A percentile compares a stretch with the other conserved stretches of the same genome.
Evolutionary conservation across 768 basidiomycete species (phyloP).

Genomic region (Tulasnella sp.): DNA sequence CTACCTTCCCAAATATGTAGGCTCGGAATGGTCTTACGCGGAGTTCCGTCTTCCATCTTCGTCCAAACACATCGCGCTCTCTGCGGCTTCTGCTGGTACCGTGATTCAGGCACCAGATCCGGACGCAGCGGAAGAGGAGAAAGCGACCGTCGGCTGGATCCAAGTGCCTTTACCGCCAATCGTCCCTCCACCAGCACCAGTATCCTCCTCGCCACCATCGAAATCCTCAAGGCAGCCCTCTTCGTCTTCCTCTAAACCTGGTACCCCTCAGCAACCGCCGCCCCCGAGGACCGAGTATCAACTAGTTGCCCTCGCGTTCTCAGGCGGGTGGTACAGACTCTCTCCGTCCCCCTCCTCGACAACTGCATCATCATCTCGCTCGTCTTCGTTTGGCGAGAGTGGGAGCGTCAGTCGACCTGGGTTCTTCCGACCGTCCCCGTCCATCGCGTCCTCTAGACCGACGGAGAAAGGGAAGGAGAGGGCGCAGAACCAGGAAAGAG

Average conservation of each 20-base stretch:
- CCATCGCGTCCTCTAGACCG: conserved; percentile 1
- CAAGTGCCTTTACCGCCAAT: conserved; percentile 33
- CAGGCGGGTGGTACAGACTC: conserved; percentile 88
- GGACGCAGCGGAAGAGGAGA: conserved; percentile 71
- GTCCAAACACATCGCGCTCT: conserved; percentile 71
- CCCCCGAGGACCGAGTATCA: conserved; percentile 46
- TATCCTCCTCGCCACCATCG: background rate
- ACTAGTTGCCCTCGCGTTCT: conserved; percentile 76
- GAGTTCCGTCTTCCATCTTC: conserved; percentile 84
- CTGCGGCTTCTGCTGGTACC: conserved; percentile 52
- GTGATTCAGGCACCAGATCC: conserved; percentile 33
- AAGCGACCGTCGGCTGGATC: conserved; percentile 84
- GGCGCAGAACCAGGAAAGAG: conserved; percentile 46
- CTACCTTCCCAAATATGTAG: conserved; percentile 81
- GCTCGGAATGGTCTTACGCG: conserved; percentile 95
- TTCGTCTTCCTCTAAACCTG: background rate
- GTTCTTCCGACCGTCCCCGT: background rate
- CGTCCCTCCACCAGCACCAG: background rate
- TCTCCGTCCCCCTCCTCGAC: conserved; percentile 41
- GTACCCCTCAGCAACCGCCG: background rate
- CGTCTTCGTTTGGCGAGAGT: background rate
- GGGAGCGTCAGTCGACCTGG: background rate
- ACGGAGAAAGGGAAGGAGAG: conserved; percentile 51
- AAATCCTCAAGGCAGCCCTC: background rate
- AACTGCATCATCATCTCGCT: background rate